Conservation (phyloP, 495 filamentous ascomycete genomes). For the Parathielavia hyrcaniae region DNA sequence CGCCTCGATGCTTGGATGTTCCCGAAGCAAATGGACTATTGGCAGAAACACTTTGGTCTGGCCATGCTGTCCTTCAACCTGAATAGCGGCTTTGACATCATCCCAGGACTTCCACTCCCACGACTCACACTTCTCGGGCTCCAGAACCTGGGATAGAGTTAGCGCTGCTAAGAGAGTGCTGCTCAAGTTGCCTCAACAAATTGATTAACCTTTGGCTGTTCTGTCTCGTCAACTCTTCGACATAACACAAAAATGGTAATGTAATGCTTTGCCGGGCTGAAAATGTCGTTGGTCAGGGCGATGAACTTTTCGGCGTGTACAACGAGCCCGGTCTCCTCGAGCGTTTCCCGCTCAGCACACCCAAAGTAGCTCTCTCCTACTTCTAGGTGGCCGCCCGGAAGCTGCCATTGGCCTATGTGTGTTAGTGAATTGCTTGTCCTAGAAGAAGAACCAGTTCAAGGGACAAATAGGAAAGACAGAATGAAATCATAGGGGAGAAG, state of each 20-base stretch:
- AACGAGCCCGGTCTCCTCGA: conserved; percentile 60
- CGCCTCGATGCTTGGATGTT: conserved; percentile 36
- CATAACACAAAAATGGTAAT: conserved; percentile 58
- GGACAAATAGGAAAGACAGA: too few relatives aligned
- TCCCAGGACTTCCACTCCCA: conserved; percentile 59
- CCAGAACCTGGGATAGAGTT: conserved; percentile 37
- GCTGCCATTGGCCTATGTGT: conserved; percentile 49
- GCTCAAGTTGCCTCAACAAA: neutral
- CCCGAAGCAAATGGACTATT: conserved; percentile 46
- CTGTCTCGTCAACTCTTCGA: conserved; percentile 33
- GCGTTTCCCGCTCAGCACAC: conserved; percentile 57
- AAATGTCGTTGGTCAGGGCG: conserved; percentile 56
- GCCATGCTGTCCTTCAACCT: conserved; percentile 24
- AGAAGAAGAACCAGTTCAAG: neutral
- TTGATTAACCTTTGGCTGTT: conserved; percentile 44
- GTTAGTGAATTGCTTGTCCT: neutral
- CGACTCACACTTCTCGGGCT: conserved; percentile 59
- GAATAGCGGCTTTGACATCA: conserved; percentile 31
- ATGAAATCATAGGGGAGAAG: too few relatives aligned
- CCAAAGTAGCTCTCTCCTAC: conserved; percentile 51
- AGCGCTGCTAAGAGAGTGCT: neutral
- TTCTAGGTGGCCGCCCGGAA: conserved; percentile 66
- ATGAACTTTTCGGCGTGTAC: conserved; percentile 45
- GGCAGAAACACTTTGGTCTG: conserved; percentile 49
- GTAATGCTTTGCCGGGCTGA: conserved; percentile 54